A percentile compares a stretch with the other conserved stretches of the same genome.
phyloP scores from a whole-genome alignment of 345 rosid species.

The Noccaea caerulescens region DNA sequence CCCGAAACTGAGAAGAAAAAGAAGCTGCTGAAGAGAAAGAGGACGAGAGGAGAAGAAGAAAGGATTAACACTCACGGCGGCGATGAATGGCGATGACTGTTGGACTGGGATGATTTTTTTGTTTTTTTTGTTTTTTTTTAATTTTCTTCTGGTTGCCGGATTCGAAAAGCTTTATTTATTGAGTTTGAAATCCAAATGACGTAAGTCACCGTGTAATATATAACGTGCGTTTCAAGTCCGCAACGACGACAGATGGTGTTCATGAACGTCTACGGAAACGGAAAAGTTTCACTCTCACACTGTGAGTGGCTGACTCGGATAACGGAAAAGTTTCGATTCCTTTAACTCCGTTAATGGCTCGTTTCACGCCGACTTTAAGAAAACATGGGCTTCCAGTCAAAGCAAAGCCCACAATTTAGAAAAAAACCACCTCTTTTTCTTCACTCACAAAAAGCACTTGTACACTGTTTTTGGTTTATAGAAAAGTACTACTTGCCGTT shows the following conservation, averaged over 20 bases:
- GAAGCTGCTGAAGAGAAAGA: neutral
- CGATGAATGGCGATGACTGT: conserved; percentile 7
- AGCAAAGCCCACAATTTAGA: conserved; percentile 8
- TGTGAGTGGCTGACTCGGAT: neutral
- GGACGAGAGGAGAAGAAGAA: neutral
- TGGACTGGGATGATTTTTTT: neutral
- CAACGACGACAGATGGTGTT: conserved; percentile 41
- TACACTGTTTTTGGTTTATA: neutral
- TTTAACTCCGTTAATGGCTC: conserved; percentile 30
- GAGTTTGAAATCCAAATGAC: conserved; percentile 21
- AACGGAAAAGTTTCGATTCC: conserved; percentile 29
- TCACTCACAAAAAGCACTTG: neutral
- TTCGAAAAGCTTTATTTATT: conserved; percentile 28
- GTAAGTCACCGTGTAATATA: conserved; percentile 26
- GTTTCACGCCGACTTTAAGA: neutral
- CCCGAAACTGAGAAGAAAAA: neutral
- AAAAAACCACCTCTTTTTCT: neutral
- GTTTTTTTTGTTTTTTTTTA: neutral
- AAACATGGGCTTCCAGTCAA: conserved; percentile 22
- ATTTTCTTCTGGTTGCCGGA: conserved; percentile 18
- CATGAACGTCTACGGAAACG: conserved; percentile 36
- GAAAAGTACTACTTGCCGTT: conserved; percentile 22
- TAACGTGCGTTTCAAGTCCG: conserved; percentile 47
- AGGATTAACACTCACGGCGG: conserved; percentile 16
- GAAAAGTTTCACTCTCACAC: neutral